phyloP scores from a whole-genome alignment of 306 rosid genomes.

The Gastrolobium villosum region DNA sequence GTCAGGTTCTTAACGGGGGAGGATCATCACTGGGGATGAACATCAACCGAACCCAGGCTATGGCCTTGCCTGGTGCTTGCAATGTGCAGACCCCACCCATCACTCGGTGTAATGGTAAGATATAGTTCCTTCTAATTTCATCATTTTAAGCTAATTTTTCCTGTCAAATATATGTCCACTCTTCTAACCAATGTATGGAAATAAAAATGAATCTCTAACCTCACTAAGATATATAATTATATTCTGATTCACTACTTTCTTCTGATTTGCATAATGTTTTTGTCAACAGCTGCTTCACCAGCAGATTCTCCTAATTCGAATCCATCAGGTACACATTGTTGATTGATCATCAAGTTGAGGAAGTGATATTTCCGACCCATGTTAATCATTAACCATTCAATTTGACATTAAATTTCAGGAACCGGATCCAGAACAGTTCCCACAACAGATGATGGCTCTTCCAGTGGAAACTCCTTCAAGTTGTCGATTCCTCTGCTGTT shows the following conservation, averaged over 20 bases:
- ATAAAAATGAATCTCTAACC: neutral
- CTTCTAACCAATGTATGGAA: neutral
- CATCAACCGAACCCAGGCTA: slow-evolving; percentile 80
- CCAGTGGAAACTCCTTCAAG: slow-evolving; percentile 65
- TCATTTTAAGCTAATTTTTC: no score
- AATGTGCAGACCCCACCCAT: slow-evolving; percentile 78
- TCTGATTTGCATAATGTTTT: slow-evolving; percentile 38
- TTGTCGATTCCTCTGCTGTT: slow-evolving; percentile 61
- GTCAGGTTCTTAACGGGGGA: slow-evolving; percentile 76
- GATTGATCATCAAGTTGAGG: slow-evolving; percentile 2
- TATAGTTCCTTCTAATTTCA: neutral
- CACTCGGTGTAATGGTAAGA: slow-evolving; percentile 69
- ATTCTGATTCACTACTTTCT: neutral
- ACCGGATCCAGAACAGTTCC: slow-evolving; percentile 68
- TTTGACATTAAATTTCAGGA: slow-evolving; percentile 54
- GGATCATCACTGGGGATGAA: slow-evolving; percentile 70
- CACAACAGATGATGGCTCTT: slow-evolving; percentile 56
- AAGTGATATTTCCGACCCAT: neutral
- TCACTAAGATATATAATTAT: neutral
- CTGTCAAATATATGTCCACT: neutral
- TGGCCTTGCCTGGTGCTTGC: slow-evolving; percentile 81
- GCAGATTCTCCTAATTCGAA: slow-evolving; percentile 63
- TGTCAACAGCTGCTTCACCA: slow-evolving; percentile 65
- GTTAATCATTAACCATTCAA: neutral
- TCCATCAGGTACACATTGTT: slow-evolving; percentile 66